These are phyloP conservation scores for Gonapodya sp. DNA, from an alignment of 192 early-diverging fungal species.

Conservation along the genomic window DNA sequence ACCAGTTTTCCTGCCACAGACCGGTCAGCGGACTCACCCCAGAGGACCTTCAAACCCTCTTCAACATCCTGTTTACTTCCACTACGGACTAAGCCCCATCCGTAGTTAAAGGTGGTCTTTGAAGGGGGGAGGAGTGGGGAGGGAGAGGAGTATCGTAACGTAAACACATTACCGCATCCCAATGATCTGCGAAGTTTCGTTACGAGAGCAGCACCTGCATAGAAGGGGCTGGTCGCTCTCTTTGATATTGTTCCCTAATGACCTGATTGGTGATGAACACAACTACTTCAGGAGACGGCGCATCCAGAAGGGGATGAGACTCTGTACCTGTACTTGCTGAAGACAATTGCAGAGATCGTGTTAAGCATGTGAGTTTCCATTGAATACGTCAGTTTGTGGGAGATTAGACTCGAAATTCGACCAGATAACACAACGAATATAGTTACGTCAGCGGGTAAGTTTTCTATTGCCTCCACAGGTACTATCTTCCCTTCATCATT, in stretches of 20 bases:
- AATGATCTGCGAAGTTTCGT: no score
- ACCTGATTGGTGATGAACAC: not conserved
- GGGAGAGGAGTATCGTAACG: no score
- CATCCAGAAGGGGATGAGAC: no score
- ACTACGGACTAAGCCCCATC: conserved; percentile 11
- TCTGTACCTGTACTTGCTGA: no score
- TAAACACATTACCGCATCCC: no score
- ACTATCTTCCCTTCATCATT: not conserved
- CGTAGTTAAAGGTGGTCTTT: conserved; percentile 1
- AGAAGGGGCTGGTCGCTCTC: not conserved
- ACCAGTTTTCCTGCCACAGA: no score
- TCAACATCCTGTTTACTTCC: not conserved
- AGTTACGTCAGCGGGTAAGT: not conserved
- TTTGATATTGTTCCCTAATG: not conserved
- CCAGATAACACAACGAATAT: not conserved
- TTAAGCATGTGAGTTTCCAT: no score
- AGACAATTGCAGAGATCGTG: no score
- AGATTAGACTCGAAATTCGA: no score
- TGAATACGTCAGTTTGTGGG: no score
- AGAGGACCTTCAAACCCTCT: not conserved
- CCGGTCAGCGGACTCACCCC: not conserved
- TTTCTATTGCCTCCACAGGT: not conserved
- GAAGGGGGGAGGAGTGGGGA: no score
- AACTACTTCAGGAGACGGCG: no score
- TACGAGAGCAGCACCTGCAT: not conserved